A percentile compares a stretch with the other conserved stretches of the same genome.
Conservation (phyloP, 2,329 filamentous ascomycete species). For the Aureobasidium sp. region DNA sequence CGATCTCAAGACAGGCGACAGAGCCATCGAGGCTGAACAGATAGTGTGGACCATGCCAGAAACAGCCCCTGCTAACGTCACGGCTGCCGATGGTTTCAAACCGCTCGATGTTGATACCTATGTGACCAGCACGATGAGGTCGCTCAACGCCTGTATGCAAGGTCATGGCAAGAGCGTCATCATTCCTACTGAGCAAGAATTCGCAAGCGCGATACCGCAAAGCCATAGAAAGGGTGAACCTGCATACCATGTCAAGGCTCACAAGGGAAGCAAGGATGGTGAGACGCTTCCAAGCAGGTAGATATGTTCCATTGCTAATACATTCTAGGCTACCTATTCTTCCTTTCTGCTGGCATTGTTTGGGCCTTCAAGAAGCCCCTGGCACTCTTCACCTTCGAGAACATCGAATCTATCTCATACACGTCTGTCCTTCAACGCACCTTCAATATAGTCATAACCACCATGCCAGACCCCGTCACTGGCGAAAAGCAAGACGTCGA, state of each 20-base stretch:
- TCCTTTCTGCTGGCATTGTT: slow-evolving; percentile 54
- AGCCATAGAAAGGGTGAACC: slow-evolving; percentile 56
- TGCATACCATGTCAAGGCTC: slow-evolving; percentile 57
- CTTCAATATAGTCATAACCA: slow-evolving; percentile 56
- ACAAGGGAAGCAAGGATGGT: slow-evolving; percentile 60
- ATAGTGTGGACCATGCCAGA: slow-evolving; percentile 56
- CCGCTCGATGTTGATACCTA: slow-evolving; percentile 37
- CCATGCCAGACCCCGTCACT: slow-evolving; percentile 16
- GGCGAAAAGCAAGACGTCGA: slow-evolving; percentile 51
- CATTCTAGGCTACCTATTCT: slow-evolving; percentile 52
- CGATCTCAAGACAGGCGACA: slow-evolving; percentile 35
- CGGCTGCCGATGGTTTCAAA: slow-evolving; percentile 21
- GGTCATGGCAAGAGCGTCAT: slow-evolving; percentile 42
- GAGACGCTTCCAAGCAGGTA: slow-evolving; percentile 17
- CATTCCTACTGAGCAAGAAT: slow-evolving; percentile 50
- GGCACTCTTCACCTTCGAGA: slow-evolving; percentile 54
- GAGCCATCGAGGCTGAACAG: slow-evolving; percentile 41
- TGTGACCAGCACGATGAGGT: slow-evolving; percentile 36
- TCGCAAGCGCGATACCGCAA: slow-evolving; percentile 54
- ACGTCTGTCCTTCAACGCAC: slow-evolving; percentile 58
- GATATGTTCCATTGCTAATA: background rate
- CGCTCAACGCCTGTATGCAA: slow-evolving; percentile 45
- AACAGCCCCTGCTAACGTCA: slow-evolving; percentile 40
- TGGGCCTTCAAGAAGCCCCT: slow-evolving; percentile 62
- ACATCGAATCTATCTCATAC: slow-evolving; percentile 55